Evolutionary conservation across 257 asterid species (phyloP).

Genomic region (Mitragyna speciosa): DNA sequence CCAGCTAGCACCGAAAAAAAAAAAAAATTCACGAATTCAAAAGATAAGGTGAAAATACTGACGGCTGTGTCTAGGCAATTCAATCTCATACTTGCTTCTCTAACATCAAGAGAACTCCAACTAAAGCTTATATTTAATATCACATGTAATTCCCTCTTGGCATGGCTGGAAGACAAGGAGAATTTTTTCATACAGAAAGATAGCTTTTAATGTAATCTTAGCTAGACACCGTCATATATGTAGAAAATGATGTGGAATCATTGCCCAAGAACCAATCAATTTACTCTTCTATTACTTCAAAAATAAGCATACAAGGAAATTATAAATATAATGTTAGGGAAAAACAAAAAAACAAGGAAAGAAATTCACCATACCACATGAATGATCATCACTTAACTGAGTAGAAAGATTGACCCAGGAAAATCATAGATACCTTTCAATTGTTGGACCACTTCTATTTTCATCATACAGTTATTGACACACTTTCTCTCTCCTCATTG

Average conservation of each 20-base stretch:
- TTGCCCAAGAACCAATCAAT: not conserved
- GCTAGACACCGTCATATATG: not conserved
- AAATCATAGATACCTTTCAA: slow-evolving; percentile 28
- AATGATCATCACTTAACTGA: slow-evolving; percentile 25
- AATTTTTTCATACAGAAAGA: not conserved
- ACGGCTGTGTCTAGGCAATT: not conserved
- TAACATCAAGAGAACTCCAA: not conserved
- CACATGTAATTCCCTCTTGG: not conserved
- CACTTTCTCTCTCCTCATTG: slow-evolving; percentile 34
- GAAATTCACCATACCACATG: slow-evolving; percentile 6
- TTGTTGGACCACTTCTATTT: slow-evolving; percentile 40
- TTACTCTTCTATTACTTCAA: not conserved
- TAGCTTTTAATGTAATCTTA: not conserved
- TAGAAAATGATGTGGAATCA: slow-evolving; percentile 2
- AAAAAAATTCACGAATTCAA: not conserved
- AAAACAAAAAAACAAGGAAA: not conserved
- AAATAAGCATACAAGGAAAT: slow-evolving; percentile 17
- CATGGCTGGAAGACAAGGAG: not conserved
- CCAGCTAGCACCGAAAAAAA: not conserved
- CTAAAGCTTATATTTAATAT: not conserved
- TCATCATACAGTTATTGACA: slow-evolving; percentile 34
- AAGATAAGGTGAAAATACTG: not conserved
- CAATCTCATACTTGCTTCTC: not conserved
- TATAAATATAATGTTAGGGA: not conserved
- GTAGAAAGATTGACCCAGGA: slow-evolving; percentile 23